phyloP scores from a whole-genome alignment of 257 asterid genomes.

The Galeopsis tetrahit region DNA sequence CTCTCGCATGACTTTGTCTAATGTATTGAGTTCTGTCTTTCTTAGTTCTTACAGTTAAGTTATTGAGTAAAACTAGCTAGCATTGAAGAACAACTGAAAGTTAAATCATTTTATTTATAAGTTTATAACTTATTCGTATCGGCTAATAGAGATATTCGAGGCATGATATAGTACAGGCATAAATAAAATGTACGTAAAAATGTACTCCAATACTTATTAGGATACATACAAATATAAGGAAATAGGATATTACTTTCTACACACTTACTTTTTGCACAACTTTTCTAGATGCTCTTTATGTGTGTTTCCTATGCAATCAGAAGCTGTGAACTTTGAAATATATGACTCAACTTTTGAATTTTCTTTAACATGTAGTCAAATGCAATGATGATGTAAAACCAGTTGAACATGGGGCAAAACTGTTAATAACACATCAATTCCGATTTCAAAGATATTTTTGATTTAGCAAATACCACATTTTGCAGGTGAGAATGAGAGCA shows the following conservation, averaged over 20 bases:
- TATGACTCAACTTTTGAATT: neutral
- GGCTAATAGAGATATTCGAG: neutral
- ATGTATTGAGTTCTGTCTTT: neutral
- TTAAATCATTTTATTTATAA: neutral
- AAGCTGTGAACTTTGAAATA: neutral
- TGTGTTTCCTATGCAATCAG: neutral
- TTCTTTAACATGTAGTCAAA: neutral
- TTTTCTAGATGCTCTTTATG: neutral
- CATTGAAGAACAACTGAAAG: neutral
- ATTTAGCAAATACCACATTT: neutral
- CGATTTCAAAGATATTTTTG: neutral
- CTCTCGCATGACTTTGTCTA: neutral
- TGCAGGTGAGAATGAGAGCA: conserved; percentile 79
- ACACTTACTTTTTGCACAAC: neutral
- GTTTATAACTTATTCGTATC: neutral
- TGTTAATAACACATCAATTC: neutral
- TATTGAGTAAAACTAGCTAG: neutral
- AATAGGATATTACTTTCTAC: neutral
- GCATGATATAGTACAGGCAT: neutral
- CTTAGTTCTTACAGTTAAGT: neutral
- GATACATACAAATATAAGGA: neutral
- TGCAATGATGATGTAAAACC: neutral
- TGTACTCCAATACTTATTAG: neutral
- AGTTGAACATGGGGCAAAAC: neutral
- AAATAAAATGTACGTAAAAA: neutral